These are phyloP conservation scores for Trichosporon faecale DNA, from an alignment of 1,284 basidiomycete species.

Conservation along the genomic window DNA sequence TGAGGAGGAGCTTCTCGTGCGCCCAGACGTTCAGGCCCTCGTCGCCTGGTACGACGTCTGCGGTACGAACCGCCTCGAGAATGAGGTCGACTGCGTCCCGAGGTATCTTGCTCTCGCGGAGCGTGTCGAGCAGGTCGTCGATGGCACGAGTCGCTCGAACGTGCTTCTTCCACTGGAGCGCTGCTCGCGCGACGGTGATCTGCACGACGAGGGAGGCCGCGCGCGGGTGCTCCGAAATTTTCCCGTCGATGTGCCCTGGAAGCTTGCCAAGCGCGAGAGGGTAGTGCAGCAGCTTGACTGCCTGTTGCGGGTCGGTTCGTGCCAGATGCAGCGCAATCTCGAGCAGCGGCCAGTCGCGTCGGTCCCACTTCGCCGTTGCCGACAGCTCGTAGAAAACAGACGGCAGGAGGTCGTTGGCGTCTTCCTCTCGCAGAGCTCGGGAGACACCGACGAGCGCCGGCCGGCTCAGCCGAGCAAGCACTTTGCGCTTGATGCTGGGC, in stretches of 20 bases:
- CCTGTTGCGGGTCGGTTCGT: conserved; percentile 8
- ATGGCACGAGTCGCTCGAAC: conserved; percentile 17
- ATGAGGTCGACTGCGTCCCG: conserved; percentile 18
- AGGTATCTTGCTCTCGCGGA: conserved; percentile 13
- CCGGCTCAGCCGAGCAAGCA: conserved; percentile 12
- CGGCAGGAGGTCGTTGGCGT: conserved; percentile 14
- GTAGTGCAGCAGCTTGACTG: conserved; percentile 26
- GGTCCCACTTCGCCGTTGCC: conserved; percentile 17
- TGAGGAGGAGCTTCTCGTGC: conserved; percentile 12
- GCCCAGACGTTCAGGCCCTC: conserved; percentile 12
- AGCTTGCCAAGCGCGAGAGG: conserved; percentile 27
- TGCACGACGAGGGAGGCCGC: conserved; percentile 25
- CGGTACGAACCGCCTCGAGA: conserved; percentile 14
- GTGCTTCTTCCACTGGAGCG: conserved; percentile 22
- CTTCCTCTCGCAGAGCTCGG: conserved; percentile 13
- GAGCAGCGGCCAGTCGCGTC: conserved; percentile 26
- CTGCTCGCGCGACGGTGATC: conserved; percentile 18
- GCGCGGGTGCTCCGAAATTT: conserved; percentile 16
- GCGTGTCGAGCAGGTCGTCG: conserved; percentile 23
- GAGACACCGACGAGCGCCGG: conserved; percentile 11
- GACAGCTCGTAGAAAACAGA: conserved; percentile 28
- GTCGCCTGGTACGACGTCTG: not conserved
- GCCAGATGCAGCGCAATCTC: conserved; percentile 26
- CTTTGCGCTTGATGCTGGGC: conserved; percentile 12
- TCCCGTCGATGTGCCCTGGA: conserved; percentile 17